Percentiles rank a stretch among this genome's conserved stretches.
Evolutionary conservation across 352 stramenopile genomes (phyloP).

Genomic region (Globisporangium megalacanthum): DNA sequence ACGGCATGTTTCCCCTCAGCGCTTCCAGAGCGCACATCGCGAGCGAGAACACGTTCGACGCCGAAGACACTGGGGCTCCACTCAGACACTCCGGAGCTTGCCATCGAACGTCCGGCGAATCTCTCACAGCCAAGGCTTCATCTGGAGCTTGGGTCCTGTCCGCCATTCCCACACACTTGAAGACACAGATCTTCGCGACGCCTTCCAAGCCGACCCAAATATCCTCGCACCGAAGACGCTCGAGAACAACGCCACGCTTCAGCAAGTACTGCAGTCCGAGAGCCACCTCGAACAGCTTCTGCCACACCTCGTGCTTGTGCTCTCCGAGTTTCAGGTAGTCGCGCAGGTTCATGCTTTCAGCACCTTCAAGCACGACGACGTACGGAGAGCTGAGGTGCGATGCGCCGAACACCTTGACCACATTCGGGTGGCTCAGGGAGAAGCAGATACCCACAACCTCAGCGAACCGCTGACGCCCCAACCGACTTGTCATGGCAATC

Average conservation of each 20-base stretch:
- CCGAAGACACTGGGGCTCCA: neutral
- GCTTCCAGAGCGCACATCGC: constrained; percentile 7
- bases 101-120: neutral
- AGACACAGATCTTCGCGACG: constrained; percentile 3
- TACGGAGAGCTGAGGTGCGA: constrained; percentile 10
- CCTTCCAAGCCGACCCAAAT: constrained; percentile 3
- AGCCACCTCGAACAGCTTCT: constrained; percentile 6
- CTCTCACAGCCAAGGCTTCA: too few species aligned
- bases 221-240: neutral
- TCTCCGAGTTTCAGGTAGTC: neutral
- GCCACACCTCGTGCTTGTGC: constrained; percentile 1
- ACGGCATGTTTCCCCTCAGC: constrained; percentile 1
- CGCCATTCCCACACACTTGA: neutral
- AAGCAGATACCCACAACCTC: neutral
- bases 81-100: neutral
- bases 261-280: constrained; percentile 30
- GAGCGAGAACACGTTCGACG: constrained; percentile 2
- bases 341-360: neutral
- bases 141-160: neutral
- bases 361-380: neutral
- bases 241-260: neutral
- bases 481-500: constrained; percentile 11
- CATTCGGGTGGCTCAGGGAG: constrained; percentile 30
- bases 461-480: neutral
- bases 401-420: constrained; percentile 15